These are phyloP conservation scores for Tetragonia tetragonoides DNA, from an alignment of 148 eudicot species.

Conservation along the genomic window DNA sequence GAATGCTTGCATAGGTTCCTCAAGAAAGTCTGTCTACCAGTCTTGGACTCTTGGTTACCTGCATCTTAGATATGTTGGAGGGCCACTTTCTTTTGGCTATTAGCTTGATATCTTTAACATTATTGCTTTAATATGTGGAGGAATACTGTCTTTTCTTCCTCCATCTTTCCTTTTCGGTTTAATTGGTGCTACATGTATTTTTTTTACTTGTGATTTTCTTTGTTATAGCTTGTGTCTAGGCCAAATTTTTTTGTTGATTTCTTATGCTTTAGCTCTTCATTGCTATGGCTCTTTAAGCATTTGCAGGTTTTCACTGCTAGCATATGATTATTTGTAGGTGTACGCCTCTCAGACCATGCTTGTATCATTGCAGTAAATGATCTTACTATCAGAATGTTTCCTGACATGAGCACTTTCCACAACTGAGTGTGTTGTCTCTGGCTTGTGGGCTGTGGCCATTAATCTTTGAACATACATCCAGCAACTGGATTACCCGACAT, in stretches of 20 bases:
- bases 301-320: background rate
- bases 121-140: background rate
- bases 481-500: background rate
- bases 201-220: background rate
- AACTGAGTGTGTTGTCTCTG: background rate
- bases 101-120: background rate
- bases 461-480: background rate
- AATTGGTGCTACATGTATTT: background rate
- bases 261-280: background rate
- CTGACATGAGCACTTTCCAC: conserved; percentile 3
- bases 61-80: no score
- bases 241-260: background rate
- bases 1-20: no score
- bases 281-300: background rate
- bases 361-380: conserved; percentile 18
- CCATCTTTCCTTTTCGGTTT: background rate
- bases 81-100: no score
- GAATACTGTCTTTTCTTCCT: background rate
- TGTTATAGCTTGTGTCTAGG: background rate
- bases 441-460: conserved; percentile 9
- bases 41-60: no score
- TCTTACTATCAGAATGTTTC: conserved; percentile 5
- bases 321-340: background rate
- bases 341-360: conserved; percentile 17
- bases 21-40: no score